phyloP scores from a whole-genome alignment of 2,329 filamentous ascomycete genomes.

The Orbilia javanica region DNA sequence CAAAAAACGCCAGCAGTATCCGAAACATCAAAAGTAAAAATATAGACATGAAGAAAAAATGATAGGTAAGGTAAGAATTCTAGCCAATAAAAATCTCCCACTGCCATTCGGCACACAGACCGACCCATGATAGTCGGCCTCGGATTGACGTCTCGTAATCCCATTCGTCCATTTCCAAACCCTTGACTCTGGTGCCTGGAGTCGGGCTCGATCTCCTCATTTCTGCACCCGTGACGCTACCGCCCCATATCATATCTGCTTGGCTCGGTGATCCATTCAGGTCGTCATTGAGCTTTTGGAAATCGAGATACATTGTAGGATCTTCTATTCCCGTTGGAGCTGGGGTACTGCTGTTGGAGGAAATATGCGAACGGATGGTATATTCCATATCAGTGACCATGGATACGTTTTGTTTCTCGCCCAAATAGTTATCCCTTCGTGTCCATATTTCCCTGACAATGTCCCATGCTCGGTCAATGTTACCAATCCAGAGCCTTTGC shows the following conservation, averaged over 20 bases:
- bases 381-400: slow-evolving; percentile 66
- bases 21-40: neutral
- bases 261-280: slow-evolving; percentile 39
- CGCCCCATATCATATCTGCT: slow-evolving; percentile 49
- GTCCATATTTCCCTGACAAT: slow-evolving; percentile 77
- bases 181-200: slow-evolving; percentile 50
- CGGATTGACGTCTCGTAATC: slow-evolving; percentile 57
- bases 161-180: slow-evolving; percentile 55
- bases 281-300: slow-evolving; percentile 53
- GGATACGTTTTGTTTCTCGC: slow-evolving; percentile 35
- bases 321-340: slow-evolving; percentile 50
- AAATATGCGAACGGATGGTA: slow-evolving; percentile 61
- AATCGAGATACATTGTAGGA: slow-evolving; percentile 56
- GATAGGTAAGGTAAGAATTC: neutral
- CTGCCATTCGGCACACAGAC: slow-evolving; percentile 53
- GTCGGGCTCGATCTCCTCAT: slow-evolving; percentile 45
- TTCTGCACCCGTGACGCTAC: slow-evolving; percentile 26
- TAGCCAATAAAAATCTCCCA: slow-evolving; percentile 57
- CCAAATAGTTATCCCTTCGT: slow-evolving; percentile 70
- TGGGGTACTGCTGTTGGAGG: slow-evolving; percentile 52
- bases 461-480: slow-evolving; percentile 75
- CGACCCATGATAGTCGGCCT: slow-evolving; percentile 54
- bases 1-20: neutral
- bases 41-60: slow-evolving; percentile 10
- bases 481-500: slow-evolving; percentile 75